A percentile compares a stretch with the other conserved stretches of the same genome.
phyloP scores from a whole-genome alignment of 2,329 filamentous ascomycete genomes.

The Cladorrhinum sp. region DNA sequence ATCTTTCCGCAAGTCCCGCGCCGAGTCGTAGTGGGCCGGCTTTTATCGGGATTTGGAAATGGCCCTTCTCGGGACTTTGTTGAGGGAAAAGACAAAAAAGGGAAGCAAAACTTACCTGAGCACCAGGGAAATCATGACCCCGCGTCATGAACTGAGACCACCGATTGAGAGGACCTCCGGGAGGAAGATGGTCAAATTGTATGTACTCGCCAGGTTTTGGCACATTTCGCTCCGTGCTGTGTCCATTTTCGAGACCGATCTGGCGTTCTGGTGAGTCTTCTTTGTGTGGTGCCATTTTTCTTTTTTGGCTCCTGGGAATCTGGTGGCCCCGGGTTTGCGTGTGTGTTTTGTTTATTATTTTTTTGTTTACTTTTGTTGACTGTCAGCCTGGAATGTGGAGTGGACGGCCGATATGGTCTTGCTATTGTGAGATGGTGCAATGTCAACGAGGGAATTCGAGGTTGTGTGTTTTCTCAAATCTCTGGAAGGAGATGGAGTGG shows the following conservation, averaged over 20 bases:
- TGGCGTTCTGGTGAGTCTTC: slow-evolving; percentile 13
- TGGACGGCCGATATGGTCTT: not conserved
- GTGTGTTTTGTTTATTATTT: too few species aligned
- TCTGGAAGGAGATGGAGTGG: not conserved
- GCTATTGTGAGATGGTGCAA: not conserved
- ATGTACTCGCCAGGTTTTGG: slow-evolving; percentile 54
- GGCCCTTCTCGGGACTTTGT: too few species aligned
- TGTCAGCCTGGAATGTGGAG: not conserved
- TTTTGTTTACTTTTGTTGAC: too few species aligned
- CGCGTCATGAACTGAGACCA: slow-evolving; percentile 81
- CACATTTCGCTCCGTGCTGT: slow-evolving; percentile 28
- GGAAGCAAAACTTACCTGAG: slow-evolving; percentile 62
- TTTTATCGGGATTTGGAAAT: slow-evolving; percentile 1
- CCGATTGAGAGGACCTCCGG: slow-evolving; percentile 66
- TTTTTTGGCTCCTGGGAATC: not conserved
- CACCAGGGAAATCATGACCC: slow-evolving; percentile 86
- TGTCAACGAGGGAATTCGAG: not conserved
- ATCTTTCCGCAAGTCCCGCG: not conserved
- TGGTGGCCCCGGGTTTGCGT: not conserved
- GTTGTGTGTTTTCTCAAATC: not conserved
- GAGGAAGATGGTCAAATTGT: slow-evolving; percentile 49
- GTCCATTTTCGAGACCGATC: not conserved
- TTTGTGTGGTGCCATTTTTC: slow-evolving; percentile 25
- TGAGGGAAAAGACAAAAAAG: not conserved
- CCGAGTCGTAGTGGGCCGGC: slow-evolving; percentile 3